phyloP scores from a whole-genome alignment of 169 alveolate species.

The Cryptosporidium ryanae region DNA sequence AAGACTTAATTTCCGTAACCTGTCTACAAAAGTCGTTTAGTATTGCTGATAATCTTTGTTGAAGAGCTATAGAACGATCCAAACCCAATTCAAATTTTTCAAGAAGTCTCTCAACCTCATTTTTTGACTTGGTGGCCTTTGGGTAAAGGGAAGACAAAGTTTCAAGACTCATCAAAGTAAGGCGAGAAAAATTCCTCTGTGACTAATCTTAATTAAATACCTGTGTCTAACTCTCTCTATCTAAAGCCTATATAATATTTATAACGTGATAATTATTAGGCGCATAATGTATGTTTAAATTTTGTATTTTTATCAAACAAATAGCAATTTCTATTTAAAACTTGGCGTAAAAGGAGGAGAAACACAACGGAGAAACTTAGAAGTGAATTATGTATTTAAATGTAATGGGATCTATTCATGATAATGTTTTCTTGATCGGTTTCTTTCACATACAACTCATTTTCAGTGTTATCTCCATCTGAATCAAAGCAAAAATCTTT shows the following conservation, averaged over 20 bases:
- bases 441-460: slow-evolving; percentile 13
- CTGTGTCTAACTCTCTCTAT: too few relatives aligned
- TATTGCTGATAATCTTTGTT: slow-evolving; percentile 61
- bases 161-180: slow-evolving; percentile 33
- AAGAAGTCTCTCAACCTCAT: slow-evolving; percentile 66
- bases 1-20: slow-evolving; percentile 25
- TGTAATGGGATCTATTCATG: too few relatives aligned
- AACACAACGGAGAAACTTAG: too few relatives aligned
- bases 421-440: background rate
- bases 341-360: too few relatives aligned
- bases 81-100: slow-evolving; percentile 70
- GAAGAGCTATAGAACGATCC: slow-evolving; percentile 69
- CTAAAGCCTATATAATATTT: too few relatives aligned
- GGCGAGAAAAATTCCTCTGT: too few relatives aligned
- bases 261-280: background rate
- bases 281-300: slow-evolving; percentile 3
- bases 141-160: slow-evolving; percentile 58
- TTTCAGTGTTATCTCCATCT: slow-evolving; percentile 23
- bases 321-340: too few relatives aligned
- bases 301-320: background rate
- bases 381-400: too few relatives aligned
- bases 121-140: slow-evolving; percentile 62
- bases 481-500: slow-evolving; percentile 9
- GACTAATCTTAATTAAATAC: too few relatives aligned
- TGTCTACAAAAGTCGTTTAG: slow-evolving; percentile 70